Conservation (phyloP, 116 monocot species). For the Thalassia testudinum region DNA sequence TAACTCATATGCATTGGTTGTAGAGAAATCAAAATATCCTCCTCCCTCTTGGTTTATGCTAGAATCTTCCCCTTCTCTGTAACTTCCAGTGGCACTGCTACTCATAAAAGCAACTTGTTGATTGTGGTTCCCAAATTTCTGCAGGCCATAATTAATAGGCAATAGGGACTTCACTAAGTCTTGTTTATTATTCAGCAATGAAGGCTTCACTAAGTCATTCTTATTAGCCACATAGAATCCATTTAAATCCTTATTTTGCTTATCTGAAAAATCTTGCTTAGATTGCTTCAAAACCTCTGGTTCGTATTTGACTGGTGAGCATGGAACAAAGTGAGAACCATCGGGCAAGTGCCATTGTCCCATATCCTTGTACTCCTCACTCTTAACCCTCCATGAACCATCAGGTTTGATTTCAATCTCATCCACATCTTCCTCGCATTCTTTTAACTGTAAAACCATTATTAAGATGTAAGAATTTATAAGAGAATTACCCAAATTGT, state of each 20-base stretch:
- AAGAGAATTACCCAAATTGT: too few relatives aligned
- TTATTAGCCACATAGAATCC: too few relatives aligned
- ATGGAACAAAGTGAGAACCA: slow-evolving; percentile 30
- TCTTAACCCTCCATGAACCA: slow-evolving; percentile 91
- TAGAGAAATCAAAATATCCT: slow-evolving; percentile 11
- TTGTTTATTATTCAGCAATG: too few relatives aligned
- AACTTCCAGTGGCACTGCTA: slow-evolving; percentile 54
- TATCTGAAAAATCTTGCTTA: slow-evolving; percentile 35
- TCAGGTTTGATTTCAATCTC: slow-evolving; percentile 88
- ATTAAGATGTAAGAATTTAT: too few relatives aligned
- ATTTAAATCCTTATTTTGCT: slow-evolving; percentile 4
- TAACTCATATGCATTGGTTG: slow-evolving; percentile 25
- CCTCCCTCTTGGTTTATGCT: slow-evolving; percentile 76
- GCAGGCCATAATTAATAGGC: too few relatives aligned
- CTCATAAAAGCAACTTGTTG: slow-evolving; percentile 23
- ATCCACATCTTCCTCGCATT: slow-evolving; percentile 80
- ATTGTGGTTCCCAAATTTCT: too few relatives aligned
- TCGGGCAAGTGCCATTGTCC: slow-evolving; percentile 75
- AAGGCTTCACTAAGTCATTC: too few relatives aligned
- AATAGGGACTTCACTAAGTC: too few relatives aligned
- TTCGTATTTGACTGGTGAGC: slow-evolving; percentile 22
- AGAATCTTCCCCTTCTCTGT: slow-evolving; percentile 63
- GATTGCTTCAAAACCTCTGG: slow-evolving; percentile 16
- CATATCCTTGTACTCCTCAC: slow-evolving; percentile 38
- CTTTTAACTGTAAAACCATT: slow-evolving; percentile 24